Base-by-base conservation (phyloP, 768 basidiomycete genomes). In the Leccinum olivaceopallidum region DNA sequence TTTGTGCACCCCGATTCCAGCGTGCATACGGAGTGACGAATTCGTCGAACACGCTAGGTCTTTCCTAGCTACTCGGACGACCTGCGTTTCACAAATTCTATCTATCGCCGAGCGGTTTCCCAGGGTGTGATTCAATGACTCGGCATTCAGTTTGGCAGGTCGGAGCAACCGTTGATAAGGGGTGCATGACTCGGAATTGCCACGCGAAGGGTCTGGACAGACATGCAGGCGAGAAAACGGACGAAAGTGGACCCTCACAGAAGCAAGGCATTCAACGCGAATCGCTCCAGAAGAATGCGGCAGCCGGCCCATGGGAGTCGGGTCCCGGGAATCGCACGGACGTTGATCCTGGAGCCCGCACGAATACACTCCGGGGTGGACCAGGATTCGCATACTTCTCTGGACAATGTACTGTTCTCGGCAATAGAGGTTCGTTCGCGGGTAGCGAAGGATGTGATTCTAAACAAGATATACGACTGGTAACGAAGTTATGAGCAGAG, bases 1-100 rank as follows among this genome's bases (percentile, higher is more conserved):
- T 7, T 53, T 18, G 16, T 16, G 16, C 10, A 37, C 34, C 13
- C 52, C 26, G 48, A 48, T 57, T 49, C 34, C 55, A n/a, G 39
- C 26, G 30, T 48, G 26, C 26, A 42, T 28, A 47, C 20, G 24
- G 32, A 61, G 49, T 37, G 56, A 8, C 44, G 32, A 61, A 53
- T 62, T 52, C 14, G 36, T 30, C 7, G 44, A 53, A 52, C 6
- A 22, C 14, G 20, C 34, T 13, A 28, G 18, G 37, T 58, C 50
- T 58, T 55, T 44, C 56, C 47, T 66, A 44, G 32, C 32, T 58
- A 26, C 47, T 53, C 54, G 60, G 64, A 63, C 26, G 57, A 28
- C 22, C 22, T 16, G 13, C 37, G 30, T 30, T 36, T 32, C 20
- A 30, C 39, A 37, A n/a, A 52, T 53, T 63, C 55, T 37, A 49